phyloP scores from a whole-genome alignment of 2,329 filamentous ascomycete genomes.

The Cladosporium colombiae region DNA sequence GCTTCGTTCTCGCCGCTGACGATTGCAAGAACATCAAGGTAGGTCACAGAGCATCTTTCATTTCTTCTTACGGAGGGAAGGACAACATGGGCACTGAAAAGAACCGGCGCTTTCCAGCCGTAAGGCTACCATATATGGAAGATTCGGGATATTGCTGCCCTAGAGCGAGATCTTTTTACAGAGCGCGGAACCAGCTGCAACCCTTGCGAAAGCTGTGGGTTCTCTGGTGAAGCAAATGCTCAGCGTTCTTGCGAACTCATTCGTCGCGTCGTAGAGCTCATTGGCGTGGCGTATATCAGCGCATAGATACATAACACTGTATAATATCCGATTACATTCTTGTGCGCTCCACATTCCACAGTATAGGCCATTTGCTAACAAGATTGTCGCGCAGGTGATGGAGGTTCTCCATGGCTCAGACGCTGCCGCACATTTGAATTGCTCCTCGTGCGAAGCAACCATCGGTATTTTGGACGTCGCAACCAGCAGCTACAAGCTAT shows the following conservation, averaged over 20 bases:
- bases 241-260: conserved; percentile 36
- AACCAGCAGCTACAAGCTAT: conserved; percentile 44
- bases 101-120: conserved; percentile 40
- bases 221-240: conserved; percentile 27
- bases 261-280: conserved; percentile 31
- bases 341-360: neutral
- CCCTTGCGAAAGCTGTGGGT: conserved; percentile 28
- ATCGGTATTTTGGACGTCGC: conserved; percentile 45
- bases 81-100: conserved; percentile 32
- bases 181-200: conserved; percentile 26
- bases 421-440: conserved; percentile 33
- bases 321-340: neutral
- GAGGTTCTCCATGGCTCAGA: neutral
- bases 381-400: neutral
- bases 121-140: conserved; percentile 33
- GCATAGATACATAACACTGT: conserved; percentile 36
- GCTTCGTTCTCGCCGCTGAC: conserved; percentile 67
- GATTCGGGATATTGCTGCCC: conserved; percentile 40
- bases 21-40: conserved; percentile 62
- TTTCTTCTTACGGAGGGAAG: neutral
- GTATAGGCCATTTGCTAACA: neutral
- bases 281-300: conserved; percentile 35
- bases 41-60: conserved; percentile 31
- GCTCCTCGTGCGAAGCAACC: conserved; percentile 41
- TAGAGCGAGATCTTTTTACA: conserved; percentile 32